Evolutionary conservation across 2,329 filamentous ascomycete species (phyloP).

Genomic region (Coniella lustricola): DNA sequence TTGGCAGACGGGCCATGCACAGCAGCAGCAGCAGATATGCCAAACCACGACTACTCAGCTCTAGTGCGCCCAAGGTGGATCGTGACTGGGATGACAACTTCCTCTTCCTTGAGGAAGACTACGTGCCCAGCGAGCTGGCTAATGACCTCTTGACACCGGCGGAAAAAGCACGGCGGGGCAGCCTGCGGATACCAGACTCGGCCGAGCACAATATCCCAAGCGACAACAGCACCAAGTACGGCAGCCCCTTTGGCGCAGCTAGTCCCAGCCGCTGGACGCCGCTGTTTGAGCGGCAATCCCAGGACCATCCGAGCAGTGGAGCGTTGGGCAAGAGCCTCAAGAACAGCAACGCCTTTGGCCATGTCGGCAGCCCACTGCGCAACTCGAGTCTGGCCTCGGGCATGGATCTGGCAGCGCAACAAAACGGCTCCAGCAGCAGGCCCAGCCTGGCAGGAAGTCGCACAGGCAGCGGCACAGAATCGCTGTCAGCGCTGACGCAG

Average conservation of each 20-base stretch:
- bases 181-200: slow-evolving; percentile 44
- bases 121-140: slow-evolving; percentile 65
- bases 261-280: slow-evolving; percentile 57
- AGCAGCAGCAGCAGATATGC: slow-evolving; percentile 50
- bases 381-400: slow-evolving; percentile 55
- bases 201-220: slow-evolving; percentile 24
- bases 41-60: slow-evolving; percentile 61
- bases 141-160: slow-evolving; percentile 59
- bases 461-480: slow-evolving; percentile 37
- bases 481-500: slow-evolving; percentile 53
- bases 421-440: slow-evolving; percentile 25
- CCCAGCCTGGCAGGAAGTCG: slow-evolving; percentile 35
- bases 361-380: slow-evolving; percentile 58
- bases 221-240: slow-evolving; percentile 50
- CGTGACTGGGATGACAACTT: slow-evolving; percentile 62
- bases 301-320: slow-evolving; percentile 41
- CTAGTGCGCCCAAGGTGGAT: slow-evolving; percentile 60
- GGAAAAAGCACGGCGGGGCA: slow-evolving; percentile 59
- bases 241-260: slow-evolving; percentile 49
- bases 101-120: slow-evolving; percentile 75
- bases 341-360: slow-evolving; percentile 52
- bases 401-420: slow-evolving; percentile 30
- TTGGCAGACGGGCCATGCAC: slow-evolving; percentile 65
- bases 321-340: slow-evolving; percentile 28
- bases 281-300: slow-evolving; percentile 52